Evolutionary conservation across 2,329 filamentous ascomycete species (phyloP).

Genomic region (Penicillium nordicum): DNA sequence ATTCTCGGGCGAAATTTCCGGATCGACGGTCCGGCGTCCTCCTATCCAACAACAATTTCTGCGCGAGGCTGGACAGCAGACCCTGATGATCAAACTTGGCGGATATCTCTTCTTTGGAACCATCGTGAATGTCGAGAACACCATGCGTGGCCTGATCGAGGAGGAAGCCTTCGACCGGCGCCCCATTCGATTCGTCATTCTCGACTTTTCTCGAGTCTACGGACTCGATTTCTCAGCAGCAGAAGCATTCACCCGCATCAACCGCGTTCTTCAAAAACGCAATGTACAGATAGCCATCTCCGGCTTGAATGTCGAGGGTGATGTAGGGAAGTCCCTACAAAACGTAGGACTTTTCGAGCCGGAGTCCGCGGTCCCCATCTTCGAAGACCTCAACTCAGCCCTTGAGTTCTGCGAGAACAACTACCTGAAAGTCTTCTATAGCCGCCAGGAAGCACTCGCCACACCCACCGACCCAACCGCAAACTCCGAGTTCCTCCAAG

Average conservation of each 20-base stretch:
- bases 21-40: conserved; percentile 88
- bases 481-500: conserved; percentile 13
- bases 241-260: conserved; percentile 91
- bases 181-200: conserved; percentile 83
- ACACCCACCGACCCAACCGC: conserved; percentile 14
- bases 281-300: conserved; percentile 79
- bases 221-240: conserved; percentile 95
- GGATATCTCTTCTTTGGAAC: conserved; percentile 99
- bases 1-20: conserved; percentile 85
- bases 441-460: conserved; percentile 56
- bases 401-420: conserved; percentile 95
- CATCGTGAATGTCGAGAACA: conserved; percentile 90
- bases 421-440: conserved; percentile 76
- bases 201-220: conserved; percentile 85
- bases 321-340: conserved; percentile 72
- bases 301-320: conserved; percentile 70
- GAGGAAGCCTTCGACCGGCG: conserved; percentile 73
- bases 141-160: conserved; percentile 76
- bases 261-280: conserved; percentile 73
- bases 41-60: conserved; percentile 85
- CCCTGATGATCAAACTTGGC: conserved; percentile 84
- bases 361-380: conserved; percentile 70
- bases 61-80: conserved; percentile 79
- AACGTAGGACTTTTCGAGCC: conserved; percentile 79
- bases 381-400: conserved; percentile 87